Conservation (phyloP, 768 basidiomycete species). For the Suillus placidus region DNA sequence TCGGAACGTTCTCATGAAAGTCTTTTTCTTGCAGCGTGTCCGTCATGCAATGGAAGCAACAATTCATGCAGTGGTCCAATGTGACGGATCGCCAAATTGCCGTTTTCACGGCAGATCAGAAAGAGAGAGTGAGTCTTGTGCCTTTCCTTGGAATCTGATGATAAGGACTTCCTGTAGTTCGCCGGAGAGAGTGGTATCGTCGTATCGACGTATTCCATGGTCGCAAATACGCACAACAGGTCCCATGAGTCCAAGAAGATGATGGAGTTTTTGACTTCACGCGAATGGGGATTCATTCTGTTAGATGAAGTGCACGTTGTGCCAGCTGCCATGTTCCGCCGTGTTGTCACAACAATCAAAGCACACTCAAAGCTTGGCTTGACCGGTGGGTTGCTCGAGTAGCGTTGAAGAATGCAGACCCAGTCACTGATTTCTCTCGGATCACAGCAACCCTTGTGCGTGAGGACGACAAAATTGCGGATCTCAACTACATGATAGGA, state of each 20-base stretch:
- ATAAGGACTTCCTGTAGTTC: conserved; percentile 57
- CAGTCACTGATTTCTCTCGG: conserved; percentile 1
- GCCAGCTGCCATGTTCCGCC: conserved; percentile 97
- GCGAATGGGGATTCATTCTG: conserved; percentile 98
- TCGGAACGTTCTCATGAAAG: conserved; percentile 3
- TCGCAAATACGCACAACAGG: conserved; percentile 96
- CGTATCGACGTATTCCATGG: conserved; percentile 99
- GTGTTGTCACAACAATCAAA: conserved; percentile 97
- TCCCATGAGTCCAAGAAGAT: conserved; percentile 99
- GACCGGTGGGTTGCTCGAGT: conserved; percentile 62
- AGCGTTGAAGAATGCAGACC: conserved; percentile 5
- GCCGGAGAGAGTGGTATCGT: conserved; percentile 97
- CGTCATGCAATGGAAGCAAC: conserved; percentile 99
- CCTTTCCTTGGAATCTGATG: conserved; percentile 1
- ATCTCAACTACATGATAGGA: conserved; percentile 99
- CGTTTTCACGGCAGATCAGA: conserved; percentile 96
- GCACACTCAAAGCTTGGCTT: conserved; percentile 98
- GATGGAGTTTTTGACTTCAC: conserved; percentile 99
- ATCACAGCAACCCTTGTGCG: conserved; percentile 89
- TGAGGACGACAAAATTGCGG: conserved; percentile 98
- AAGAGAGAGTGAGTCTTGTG: conserved; percentile 77
- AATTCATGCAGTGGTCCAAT: conserved; percentile 99
- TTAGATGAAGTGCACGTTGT: conserved; percentile 99
- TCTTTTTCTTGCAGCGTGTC: conserved; percentile 58
- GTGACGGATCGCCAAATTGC: conserved; percentile 96